These are phyloP conservation scores for Tricladium varicosporioides DNA, from an alignment of 2,329 filamentous ascomycete species.

Conservation along the genomic window DNA sequence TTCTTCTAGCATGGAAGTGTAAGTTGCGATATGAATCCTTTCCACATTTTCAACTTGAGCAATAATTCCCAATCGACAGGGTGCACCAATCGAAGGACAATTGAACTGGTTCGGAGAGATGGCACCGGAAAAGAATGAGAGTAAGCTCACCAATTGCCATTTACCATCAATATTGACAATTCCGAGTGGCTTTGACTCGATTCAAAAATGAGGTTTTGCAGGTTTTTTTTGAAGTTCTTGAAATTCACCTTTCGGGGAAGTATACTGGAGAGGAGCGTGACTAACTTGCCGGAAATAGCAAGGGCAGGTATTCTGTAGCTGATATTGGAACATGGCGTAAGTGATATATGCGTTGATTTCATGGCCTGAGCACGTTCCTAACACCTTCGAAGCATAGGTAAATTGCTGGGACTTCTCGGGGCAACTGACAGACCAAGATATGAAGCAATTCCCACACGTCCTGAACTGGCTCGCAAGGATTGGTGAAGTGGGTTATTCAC, in stretches of 20 bases:
- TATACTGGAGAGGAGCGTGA: conserved; percentile 47
- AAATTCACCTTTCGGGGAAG: conserved; percentile 51
- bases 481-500: conserved; percentile 31
- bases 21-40: background rate
- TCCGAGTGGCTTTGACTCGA: conserved; percentile 44
- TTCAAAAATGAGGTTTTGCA: conserved; percentile 51
- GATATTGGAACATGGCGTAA: conserved; percentile 49
- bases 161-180: background rate
- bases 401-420: conserved; percentile 43
- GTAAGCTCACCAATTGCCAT: background rate
- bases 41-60: too few species aligned
- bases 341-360: background rate
- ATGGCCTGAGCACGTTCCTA: background rate
- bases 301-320: conserved; percentile 53
- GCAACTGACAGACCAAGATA: conserved; percentile 44
- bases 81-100: conserved; percentile 6
- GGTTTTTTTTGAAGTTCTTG: conserved; percentile 54
- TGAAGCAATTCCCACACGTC: conserved; percentile 49
- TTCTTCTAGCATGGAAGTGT: conserved; percentile 51
- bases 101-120: conserved; percentile 9
- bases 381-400: conserved; percentile 39
- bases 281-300: conserved; percentile 51
- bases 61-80: too few species aligned
- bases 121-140: conserved; percentile 5
- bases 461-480: conserved; percentile 53